Conservation (phyloP, 2,329 filamentous ascomycete species). For the Sporothrix pallida region DNA sequence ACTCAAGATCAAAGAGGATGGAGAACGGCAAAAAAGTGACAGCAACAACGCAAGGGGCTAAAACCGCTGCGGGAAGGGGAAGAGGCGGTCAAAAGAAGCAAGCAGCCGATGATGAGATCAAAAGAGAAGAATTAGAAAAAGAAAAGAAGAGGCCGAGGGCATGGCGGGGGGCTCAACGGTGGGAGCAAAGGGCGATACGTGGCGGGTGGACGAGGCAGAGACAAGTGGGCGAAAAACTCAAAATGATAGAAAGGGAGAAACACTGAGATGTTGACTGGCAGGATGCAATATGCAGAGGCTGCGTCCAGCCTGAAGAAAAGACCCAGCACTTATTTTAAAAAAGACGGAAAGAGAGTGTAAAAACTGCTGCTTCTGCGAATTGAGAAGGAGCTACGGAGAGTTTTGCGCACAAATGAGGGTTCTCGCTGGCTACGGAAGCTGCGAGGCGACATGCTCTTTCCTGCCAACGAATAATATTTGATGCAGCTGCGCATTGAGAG, state of each 20-base stretch:
- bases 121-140: constrained; percentile 13
- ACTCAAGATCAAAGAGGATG: constrained; percentile 2
- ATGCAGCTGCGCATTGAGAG: neutral
- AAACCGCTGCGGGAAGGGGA: neutral
- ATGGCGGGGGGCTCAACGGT: constrained; percentile 12
- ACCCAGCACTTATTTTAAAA: constrained; percentile 17
- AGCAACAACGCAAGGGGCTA: constrained; percentile 9
- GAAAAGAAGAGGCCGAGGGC: constrained; percentile 10
- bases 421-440: neutral
- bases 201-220: constrained; percentile 2
- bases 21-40: constrained; percentile 3
- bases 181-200: constrained; percentile 10
- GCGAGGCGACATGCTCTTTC: constrained; percentile 2
- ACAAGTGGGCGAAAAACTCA: constrained; percentile 3
- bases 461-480: neutral
- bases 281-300: constrained; percentile 9
- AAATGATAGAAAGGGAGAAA: neutral
- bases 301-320: neutral
- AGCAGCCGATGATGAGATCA: neutral
- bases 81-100: constrained; percentile 2
- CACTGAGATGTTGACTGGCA: constrained; percentile 18
- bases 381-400: constrained; percentile 12
- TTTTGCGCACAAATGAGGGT: neutral
- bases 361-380: neutral
- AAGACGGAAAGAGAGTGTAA: constrained; percentile 17